A percentile compares a stretch with the other conserved stretches of the same genome.
Evolutionary conservation across 148 eudicot genomes (phyloP).

Genomic region (Beta vulgaris): DNA sequence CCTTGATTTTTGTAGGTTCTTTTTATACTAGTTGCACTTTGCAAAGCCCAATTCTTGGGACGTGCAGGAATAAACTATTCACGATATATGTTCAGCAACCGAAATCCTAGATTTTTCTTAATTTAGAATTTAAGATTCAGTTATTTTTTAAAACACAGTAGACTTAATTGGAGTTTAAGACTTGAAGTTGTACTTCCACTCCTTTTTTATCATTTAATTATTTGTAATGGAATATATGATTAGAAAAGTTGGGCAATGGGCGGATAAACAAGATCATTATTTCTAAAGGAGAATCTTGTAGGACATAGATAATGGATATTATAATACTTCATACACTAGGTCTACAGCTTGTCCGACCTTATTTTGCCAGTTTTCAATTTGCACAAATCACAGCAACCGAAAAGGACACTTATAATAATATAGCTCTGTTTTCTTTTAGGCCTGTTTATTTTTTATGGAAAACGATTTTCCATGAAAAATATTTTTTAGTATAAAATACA

Average conservation of each 20-base stretch:
- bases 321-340: not conserved
- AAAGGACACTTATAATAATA: not conserved
- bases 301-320: not conserved
- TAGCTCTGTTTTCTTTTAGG: too few relatives aligned
- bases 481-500: too few relatives aligned
- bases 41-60: conserved; percentile 7
- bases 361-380: too few relatives aligned
- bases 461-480: too few relatives aligned
- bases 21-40: conserved; percentile 6
- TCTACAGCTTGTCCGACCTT: not conserved
- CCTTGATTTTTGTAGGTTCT: not conserved
- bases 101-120: not conserved
- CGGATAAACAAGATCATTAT: not conserved
- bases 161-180: not conserved
- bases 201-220: not conserved
- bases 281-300: conserved; percentile 3
- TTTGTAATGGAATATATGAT: not conserved
- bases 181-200: not conserved
- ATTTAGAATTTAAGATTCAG: not conserved
- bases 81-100: not conserved
- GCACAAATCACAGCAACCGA: not conserved
- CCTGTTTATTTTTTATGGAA: too few relatives aligned
- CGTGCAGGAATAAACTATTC: conserved; percentile 7
- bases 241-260: not conserved
- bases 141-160: not conserved